Evolutionary conservation across 2,329 filamentous ascomycete species (phyloP).

Genomic region (Calonectria hongkongensis): DNA sequence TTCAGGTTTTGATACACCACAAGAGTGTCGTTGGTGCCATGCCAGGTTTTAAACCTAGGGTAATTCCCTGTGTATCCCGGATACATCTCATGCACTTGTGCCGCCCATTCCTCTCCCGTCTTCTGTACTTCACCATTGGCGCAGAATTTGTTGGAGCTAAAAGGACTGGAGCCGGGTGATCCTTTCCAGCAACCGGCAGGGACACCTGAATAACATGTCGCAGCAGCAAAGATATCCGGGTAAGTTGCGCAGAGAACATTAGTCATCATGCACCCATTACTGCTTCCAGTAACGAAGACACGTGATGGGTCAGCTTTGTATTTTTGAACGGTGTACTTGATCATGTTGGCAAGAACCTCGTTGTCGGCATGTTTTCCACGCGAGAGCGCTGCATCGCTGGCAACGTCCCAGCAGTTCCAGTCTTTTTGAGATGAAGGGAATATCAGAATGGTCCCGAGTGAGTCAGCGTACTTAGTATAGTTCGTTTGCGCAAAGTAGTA

Average conservation of each 20-base stretch:
- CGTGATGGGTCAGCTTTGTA: constrained; percentile 15
- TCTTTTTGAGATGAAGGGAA: constrained; percentile 23
- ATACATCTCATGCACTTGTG: constrained; percentile 19
- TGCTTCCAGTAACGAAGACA: constrained; percentile 19
- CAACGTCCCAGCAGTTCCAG: constrained; percentile 24
- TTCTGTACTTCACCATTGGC: constrained; percentile 21
- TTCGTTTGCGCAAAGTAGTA: not conserved
- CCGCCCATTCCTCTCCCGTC: constrained; percentile 24
- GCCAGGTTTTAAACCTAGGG: constrained; percentile 29
- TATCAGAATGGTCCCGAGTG: constrained; percentile 1
- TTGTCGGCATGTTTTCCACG: constrained; percentile 22
- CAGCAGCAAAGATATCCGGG: constrained; percentile 5
- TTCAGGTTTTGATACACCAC: constrained; percentile 29
- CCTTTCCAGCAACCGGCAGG: constrained; percentile 22
- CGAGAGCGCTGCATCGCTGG: constrained; percentile 10
- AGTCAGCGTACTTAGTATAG: not conserved
- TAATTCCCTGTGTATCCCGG: constrained; percentile 14
- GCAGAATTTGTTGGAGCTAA: constrained; percentile 24
- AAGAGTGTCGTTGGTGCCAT: constrained; percentile 14
- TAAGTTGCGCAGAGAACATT: constrained; percentile 28
- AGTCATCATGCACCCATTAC: constrained; percentile 30
- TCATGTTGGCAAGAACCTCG: constrained; percentile 25
- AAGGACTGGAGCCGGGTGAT: constrained; percentile 15
- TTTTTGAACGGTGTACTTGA: constrained; percentile 11
- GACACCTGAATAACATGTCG: constrained; percentile 23